Conservation (phyloP, 2,329 filamentous ascomycete species). For the Fusarium ramigenum region DNA sequence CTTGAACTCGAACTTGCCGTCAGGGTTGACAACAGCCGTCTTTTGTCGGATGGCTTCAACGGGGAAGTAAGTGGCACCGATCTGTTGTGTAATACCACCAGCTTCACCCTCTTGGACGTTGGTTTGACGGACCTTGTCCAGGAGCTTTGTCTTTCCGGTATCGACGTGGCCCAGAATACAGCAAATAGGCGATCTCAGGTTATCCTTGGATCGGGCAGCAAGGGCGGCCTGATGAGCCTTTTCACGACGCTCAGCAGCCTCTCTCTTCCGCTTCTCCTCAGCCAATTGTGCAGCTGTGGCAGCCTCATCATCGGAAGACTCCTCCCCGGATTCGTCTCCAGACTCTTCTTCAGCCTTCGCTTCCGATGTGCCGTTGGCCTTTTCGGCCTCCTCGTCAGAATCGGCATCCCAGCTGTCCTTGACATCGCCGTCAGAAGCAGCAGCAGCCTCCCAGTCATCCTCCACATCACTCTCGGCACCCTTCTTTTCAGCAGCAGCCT, state of each 20-base stretch:
- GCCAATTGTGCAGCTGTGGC: constrained; percentile 77
- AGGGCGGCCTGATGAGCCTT: constrained; percentile 91
- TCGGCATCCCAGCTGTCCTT: constrained; percentile 97
- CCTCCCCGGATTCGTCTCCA: constrained; percentile 70
- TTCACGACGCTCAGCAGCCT: constrained; percentile 87
- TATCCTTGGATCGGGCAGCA: constrained; percentile 89
- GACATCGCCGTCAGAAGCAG: constrained; percentile 78
- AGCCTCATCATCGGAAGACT: constrained; percentile 75
- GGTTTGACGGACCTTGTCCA: constrained; percentile 98
- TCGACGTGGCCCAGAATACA: constrained; percentile 99
- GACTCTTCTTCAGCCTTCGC: constrained; percentile 42
- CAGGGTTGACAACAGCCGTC: constrained; percentile 90
- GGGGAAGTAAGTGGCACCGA: constrained; percentile 99
- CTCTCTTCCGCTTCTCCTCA: constrained; percentile 82
- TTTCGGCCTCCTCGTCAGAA: constrained; percentile 72
- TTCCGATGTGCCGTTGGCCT: constrained; percentile 63
- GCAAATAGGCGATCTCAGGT: constrained; percentile 97
- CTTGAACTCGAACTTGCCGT: constrained; percentile 94
- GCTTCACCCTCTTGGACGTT: constrained; percentile 99
- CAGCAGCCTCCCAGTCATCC: constrained; percentile 90
- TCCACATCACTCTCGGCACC: constrained; percentile 69
- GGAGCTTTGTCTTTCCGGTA: constrained; percentile 98
- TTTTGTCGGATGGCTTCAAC: constrained; percentile 92
- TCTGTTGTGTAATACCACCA: constrained; percentile 99
- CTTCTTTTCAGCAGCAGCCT: constrained; percentile 63